phyloP scores from a whole-genome alignment of 2,329 filamentous ascomycete species.

The Neocatenulostroma microsporum region DNA sequence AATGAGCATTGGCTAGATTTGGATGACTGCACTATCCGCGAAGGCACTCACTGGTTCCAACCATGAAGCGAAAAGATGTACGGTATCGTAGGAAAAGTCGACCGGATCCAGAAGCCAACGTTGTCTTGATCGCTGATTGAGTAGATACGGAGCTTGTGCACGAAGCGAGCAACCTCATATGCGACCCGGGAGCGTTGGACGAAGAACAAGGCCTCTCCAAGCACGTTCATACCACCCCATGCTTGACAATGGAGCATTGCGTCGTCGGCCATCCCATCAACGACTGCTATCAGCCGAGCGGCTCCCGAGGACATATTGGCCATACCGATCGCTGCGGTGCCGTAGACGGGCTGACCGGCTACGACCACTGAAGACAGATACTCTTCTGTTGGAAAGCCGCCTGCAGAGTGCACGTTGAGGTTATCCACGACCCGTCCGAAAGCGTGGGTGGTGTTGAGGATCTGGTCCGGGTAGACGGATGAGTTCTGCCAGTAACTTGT shows the following conservation, averaged over 20 bases:
- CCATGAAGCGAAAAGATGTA: slow-evolving; percentile 51
- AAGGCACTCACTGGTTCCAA: too few species aligned
- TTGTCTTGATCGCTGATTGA: slow-evolving; percentile 55
- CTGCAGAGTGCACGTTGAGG: slow-evolving; percentile 34
- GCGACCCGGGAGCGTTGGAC: slow-evolving; percentile 25
- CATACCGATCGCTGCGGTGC: background rate
- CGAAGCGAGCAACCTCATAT: slow-evolving; percentile 30
- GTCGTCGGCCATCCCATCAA: slow-evolving; percentile 11
- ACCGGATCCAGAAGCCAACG: slow-evolving; percentile 49
- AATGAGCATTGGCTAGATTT: too few species aligned
- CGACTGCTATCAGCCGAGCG: background rate
- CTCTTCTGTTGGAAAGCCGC: slow-evolving; percentile 17
- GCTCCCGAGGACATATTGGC: background rate
- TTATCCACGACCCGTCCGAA: slow-evolving; percentile 31
- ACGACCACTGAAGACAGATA: slow-evolving; percentile 1
- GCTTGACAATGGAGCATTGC: slow-evolving; percentile 40
- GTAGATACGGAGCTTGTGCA: slow-evolving; percentile 43
- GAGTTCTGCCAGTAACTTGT: slow-evolving; percentile 18
- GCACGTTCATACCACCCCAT: slow-evolving; percentile 48
- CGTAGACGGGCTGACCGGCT: background rate
- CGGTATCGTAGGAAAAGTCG: slow-evolving; percentile 46
- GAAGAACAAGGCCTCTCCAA: slow-evolving; percentile 43
- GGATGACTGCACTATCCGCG: too few species aligned
- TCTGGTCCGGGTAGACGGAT: slow-evolving; percentile 16
- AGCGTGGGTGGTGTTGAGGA: slow-evolving; percentile 20